phyloP scores from a whole-genome alignment of 768 basidiomycete genomes.

The Gymnopilus dilepis region DNA sequence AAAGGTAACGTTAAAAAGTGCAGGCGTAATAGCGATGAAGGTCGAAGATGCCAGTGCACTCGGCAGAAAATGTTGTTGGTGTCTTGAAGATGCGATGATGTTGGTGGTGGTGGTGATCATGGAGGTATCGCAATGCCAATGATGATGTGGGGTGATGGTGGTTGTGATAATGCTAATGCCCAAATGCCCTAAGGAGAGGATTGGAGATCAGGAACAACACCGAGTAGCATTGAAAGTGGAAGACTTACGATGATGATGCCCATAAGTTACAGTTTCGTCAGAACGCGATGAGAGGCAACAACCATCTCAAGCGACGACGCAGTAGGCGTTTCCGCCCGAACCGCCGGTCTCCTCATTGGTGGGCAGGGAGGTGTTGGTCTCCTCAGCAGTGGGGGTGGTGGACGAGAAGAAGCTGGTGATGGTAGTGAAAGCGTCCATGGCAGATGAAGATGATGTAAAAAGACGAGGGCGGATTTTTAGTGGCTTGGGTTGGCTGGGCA shows the following conservation, averaged over 20 bases:
- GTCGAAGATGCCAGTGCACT: constrained; percentile 24
- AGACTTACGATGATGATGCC: constrained; percentile 26
- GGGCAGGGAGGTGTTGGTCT: constrained; percentile 2
- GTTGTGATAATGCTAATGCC: constrained; percentile 11
- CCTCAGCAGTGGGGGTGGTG: constrained; percentile 20
- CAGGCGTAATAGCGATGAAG: constrained; percentile 19
- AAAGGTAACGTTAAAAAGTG: constrained; percentile 19
- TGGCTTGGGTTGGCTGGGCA: neutral
- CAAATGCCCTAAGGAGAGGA: constrained; percentile 12
- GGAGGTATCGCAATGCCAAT: constrained; percentile 12
- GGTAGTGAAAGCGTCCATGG: constrained; percentile 34
- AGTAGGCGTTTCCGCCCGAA: constrained; percentile 23
- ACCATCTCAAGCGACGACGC: constrained; percentile 31
- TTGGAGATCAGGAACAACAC: neutral
- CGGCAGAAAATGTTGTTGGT: constrained; percentile 6
- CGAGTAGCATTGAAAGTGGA: neutral
- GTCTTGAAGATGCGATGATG: neutral
- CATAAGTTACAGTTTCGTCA: constrained; percentile 21
- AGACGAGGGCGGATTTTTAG: constrained; percentile 3
- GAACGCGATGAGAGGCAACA: constrained; percentile 17
- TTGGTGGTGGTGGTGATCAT: neutral
- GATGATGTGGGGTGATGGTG: constrained; percentile 13
- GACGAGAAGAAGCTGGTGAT: constrained; percentile 26
- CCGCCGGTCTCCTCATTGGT: constrained; percentile 23
- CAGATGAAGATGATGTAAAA: constrained; percentile 13